Evolutionary conservation across 345 rosid species (phyloP).

Genomic region (Gossypium bickii): DNA sequence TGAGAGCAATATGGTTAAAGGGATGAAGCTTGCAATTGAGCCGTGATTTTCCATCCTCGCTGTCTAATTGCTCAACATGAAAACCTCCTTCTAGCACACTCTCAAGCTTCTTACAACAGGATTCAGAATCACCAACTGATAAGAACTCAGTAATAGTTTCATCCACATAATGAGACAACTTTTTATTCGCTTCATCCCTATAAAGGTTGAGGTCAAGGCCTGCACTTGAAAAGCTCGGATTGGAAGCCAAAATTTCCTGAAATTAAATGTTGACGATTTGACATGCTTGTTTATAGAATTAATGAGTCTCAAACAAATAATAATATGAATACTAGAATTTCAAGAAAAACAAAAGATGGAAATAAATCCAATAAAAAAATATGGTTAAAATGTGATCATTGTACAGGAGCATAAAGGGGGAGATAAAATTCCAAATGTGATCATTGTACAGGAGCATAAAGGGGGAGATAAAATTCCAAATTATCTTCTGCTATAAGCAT

Average conservation of each 20-base stretch:
- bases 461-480: not conserved
- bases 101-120: constrained; percentile 67
- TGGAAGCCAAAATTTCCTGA: constrained; percentile 44
- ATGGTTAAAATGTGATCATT: not conserved
- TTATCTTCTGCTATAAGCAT: not conserved
- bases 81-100: constrained; percentile 41
- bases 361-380: not conserved
- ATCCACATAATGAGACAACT: constrained; percentile 40
- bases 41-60: constrained; percentile 16
- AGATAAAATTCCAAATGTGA: not conserved
- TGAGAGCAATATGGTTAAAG: constrained; percentile 51
- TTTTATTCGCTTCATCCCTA: constrained; percentile 34
- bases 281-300: not conserved
- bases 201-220: constrained; percentile 20
- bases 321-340: not conserved
- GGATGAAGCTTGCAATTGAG: constrained; percentile 48
- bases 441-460: not conserved
- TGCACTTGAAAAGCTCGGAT: constrained; percentile 18
- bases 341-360: not conserved
- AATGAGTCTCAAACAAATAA: not conserved
- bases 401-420: not conserved
- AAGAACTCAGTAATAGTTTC: constrained; percentile 50
- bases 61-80: constrained; percentile 21
- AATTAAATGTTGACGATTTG: constrained; percentile 9
- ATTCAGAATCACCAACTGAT: constrained; percentile 43